These are phyloP conservation scores for Nidularia sp. DNA, from an alignment of 768 basidiomycete species.

Conservation along the genomic window DNA sequence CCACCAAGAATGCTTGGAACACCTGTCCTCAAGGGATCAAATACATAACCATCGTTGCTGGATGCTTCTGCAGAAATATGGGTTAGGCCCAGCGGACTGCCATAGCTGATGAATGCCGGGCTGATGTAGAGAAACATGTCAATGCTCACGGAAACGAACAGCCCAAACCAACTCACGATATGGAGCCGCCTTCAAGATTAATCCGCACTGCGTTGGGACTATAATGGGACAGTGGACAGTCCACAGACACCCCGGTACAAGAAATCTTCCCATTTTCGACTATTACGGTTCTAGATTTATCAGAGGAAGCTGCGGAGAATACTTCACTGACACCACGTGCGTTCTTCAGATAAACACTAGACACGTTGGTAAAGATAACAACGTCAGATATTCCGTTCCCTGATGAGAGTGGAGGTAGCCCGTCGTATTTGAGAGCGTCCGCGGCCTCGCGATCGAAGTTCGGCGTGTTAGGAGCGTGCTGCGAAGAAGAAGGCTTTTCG, in stretches of 20 bases:
- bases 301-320: conserved; percentile 15
- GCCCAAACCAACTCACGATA: conserved; percentile 36
- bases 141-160: conserved; percentile 14
- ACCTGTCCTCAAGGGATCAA: conserved; percentile 36
- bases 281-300: conserved; percentile 35
- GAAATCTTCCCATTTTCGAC: conserved; percentile 48
- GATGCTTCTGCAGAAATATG: conserved; percentile 58
- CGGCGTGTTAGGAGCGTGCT: conserved; percentile 50
- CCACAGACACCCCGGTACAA: conserved; percentile 39
- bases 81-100: conserved; percentile 58
- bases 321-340: conserved; percentile 23
- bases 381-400: conserved; percentile 27
- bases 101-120: conserved; percentile 61
- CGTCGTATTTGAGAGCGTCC: conserved; percentile 53
- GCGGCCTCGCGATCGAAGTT: conserved; percentile 56
- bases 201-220: conserved; percentile 28
- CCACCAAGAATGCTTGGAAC: conserved; percentile 41
- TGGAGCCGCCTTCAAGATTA: conserved; percentile 63
- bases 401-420: conserved; percentile 59
- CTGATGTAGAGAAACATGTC: conserved; percentile 19
- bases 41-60: conserved; percentile 56
- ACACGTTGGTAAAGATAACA: conserved; percentile 66
- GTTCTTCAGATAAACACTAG: conserved; percentile 37
- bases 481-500: conserved; percentile 50
- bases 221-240: conserved; percentile 16